Conservation (phyloP, 768 basidiomycete genomes). For the Coprinellus aureogranulatus region DNA sequence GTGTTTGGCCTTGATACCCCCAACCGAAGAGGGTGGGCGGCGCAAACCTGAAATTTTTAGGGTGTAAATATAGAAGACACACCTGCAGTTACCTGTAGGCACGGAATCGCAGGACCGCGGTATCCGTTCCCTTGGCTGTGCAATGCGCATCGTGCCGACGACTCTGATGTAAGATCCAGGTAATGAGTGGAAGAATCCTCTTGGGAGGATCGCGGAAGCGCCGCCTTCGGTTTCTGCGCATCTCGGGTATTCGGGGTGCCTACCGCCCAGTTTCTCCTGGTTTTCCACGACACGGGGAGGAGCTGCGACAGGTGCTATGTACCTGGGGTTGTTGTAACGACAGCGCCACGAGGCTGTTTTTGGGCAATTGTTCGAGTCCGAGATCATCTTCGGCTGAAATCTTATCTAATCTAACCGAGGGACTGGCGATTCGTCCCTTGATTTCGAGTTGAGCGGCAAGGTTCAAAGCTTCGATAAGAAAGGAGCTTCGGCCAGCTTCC, state of each 20-base stretch:
- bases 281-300: not conserved
- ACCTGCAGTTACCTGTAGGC: not conserved
- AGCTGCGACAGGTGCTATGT: no score
- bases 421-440: no score
- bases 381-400: no score
- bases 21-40: not conserved
- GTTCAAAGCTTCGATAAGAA: no score
- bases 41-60: constrained; percentile 1
- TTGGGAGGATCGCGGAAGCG: not conserved
- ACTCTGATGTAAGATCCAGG: not conserved
- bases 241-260: not conserved
- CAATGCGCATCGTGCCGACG: not conserved
- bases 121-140: not conserved
- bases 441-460: no score
- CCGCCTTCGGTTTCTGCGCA: not conserved
- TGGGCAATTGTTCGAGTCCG: no score
- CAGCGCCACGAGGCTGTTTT: no score
- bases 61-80: not conserved
- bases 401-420: no score
- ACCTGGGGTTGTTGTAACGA: no score
- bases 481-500: no score
- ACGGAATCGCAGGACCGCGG: not conserved
- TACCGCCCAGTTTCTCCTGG: not conserved
- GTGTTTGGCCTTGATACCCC: not conserved
- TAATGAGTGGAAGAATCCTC: not conserved